Conservation (phyloP, 345 rosid genomes). For the Aurinia saxatilis region DNA sequence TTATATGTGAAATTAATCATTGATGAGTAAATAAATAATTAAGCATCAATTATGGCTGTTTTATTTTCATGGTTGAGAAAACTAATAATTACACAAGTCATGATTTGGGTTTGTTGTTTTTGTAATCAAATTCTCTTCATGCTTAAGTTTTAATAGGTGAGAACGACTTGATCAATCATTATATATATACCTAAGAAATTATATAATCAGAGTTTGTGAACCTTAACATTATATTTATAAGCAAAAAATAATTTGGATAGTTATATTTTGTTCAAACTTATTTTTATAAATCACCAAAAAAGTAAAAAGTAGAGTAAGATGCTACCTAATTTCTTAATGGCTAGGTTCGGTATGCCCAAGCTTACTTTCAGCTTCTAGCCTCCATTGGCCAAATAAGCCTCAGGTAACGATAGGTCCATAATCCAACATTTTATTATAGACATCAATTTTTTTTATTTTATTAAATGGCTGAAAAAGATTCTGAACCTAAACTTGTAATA, state of each 20-base stretch:
- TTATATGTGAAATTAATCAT: not conserved
- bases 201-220: not conserved
- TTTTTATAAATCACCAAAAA: too few species aligned
- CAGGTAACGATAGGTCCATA: constrained; percentile 4
- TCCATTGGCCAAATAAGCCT: not conserved
- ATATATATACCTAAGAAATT: not conserved
- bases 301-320: too few species aligned
- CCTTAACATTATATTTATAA: not conserved
- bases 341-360: not conserved
- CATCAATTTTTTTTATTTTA: not conserved
- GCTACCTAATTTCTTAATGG: not conserved
- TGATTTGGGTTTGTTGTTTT: constrained; percentile 24
- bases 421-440: not conserved
- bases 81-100: constrained; percentile 26
- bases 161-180: constrained; percentile 19
- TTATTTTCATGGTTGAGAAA: constrained; percentile 14
- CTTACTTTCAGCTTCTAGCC: not conserved
- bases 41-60: constrained; percentile 2
- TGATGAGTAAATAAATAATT: constrained; percentile 1
- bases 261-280: too few species aligned
- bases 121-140: constrained; percentile 16
- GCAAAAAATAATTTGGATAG: too few species aligned
- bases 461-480: too few species aligned
- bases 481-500: too few species aligned
- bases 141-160: constrained; percentile 16